Percentiles rank a stretch among this genome's conserved stretches.
Conservation (phyloP, 2,329 filamentous ascomycete species). For the Beauveria sp. region DNA sequence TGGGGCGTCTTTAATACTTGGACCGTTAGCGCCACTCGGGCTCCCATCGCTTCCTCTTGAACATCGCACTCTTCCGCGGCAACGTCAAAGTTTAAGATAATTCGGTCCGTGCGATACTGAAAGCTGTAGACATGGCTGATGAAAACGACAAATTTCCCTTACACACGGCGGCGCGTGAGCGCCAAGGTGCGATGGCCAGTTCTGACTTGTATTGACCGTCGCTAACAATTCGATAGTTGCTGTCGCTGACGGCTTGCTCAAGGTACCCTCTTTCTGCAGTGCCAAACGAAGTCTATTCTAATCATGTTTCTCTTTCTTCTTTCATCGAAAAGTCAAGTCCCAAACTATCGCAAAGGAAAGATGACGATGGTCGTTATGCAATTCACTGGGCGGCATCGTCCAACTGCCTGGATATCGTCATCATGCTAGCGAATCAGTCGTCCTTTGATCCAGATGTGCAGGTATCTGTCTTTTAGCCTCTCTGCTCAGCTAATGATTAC, state of each 20-base stretch:
- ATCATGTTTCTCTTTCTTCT: neutral
- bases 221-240: conserved; percentile 39
- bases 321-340: conserved; percentile 56
- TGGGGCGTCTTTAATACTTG: neutral
- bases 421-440: conserved; percentile 61
- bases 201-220: neutral
- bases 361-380: conserved; percentile 82
- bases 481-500: too few species aligned
- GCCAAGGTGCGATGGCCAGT: conserved; percentile 54
- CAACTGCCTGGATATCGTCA: conserved; percentile 68
- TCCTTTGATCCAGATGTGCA: conserved; percentile 79
- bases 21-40: neutral
- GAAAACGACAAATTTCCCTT: conserved; percentile 64
- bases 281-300: neutral
- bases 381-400: conserved; percentile 92
- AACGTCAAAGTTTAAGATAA: neutral
- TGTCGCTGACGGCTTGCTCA: conserved; percentile 56
- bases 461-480: conserved; percentile 32
- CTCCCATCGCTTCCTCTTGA: neutral
- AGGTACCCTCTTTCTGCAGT: conserved; percentile 13
- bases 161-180: conserved; percentile 80
- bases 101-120: neutral
- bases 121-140: conserved; percentile 21
- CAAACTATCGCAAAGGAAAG: conserved; percentile 62
- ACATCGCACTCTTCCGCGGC: neutral